Base-by-base conservation (phyloP, 1,284 basidiomycete species). In the Sporisorium graminicola region DNA sequence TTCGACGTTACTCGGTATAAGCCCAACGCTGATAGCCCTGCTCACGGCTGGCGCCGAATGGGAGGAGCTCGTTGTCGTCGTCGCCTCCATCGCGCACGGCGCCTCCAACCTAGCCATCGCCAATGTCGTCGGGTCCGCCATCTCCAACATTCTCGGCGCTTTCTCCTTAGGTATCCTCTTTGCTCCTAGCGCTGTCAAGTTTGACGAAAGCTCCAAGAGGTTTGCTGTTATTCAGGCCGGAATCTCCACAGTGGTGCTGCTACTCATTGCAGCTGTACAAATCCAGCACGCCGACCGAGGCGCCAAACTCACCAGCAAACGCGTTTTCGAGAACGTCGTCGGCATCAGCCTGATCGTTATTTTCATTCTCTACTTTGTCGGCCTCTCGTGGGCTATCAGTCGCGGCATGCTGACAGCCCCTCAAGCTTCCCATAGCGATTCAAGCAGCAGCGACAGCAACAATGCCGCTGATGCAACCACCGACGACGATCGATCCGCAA, bases 101-200 rank as follows among this genome's bases (percentile, higher is more conserved):
- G 49, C 72, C 20, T 63, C 74, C 13, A 54, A 71, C 13, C 70
- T 79, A 22, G 75, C 78, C 33, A 65, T 81, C 27, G 78, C 80
- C 51, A 82, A 83, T 57, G 62, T 80, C 22, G 65, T 83, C 55
- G 82, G 79, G 2, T 65, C 75, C n/a, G 64, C 74, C 64, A 82
- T 82, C 66, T 76, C 75, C 60, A 82, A 81, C 65, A 77, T 80
- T 46, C 66, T 80, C 2, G 78, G 80, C 40, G 80, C 72, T 5
- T 74, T 74, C 47, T 69, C 72, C 0, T 46, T 74, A 7, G 72
- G 72, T 4, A 63, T 74, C 31, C 40, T 74, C 12, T 69, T 69
- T 31, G 72, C 72, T 18, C 66, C 72, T 3, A 51, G 35, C 9
- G 66, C 66, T 0, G 47, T 74, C 62, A 54, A 54, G 7, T 74